phyloP scores from a whole-genome alignment of 2,329 filamentous ascomycete genomes.

The Xylaria polymorpha region DNA sequence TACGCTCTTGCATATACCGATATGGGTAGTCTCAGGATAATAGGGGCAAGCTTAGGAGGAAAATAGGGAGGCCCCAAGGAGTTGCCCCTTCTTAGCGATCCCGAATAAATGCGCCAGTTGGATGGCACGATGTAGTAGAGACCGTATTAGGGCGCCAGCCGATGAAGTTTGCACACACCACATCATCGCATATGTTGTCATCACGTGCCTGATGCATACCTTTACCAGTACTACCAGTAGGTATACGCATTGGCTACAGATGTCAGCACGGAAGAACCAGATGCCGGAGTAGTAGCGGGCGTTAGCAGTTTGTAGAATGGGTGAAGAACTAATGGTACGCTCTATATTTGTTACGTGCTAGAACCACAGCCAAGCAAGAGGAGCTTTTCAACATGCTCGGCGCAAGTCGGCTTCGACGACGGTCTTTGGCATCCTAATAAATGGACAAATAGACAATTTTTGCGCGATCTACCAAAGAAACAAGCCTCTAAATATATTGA shows the following conservation, averaged over 20 bases:
- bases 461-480: background rate
- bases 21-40: slow-evolving; percentile 73
- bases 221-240: background rate
- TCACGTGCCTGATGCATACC: slow-evolving; percentile 11
- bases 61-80: slow-evolving; percentile 50
- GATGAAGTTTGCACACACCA: slow-evolving; percentile 3
- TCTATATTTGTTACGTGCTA: background rate
- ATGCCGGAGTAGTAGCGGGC: slow-evolving; percentile 19
- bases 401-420: background rate
- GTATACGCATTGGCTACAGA: slow-evolving; percentile 5
- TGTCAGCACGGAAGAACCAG: slow-evolving; percentile 39
- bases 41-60: slow-evolving; percentile 66
- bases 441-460: background rate
- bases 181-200: background rate
- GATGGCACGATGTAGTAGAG: background rate
- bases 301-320: slow-evolving; percentile 1
- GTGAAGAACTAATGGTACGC: background rate
- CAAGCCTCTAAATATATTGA: background rate
- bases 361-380: background rate
- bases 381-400: slow-evolving; percentile 5
- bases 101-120: slow-evolving; percentile 10
- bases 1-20: slow-evolving; percentile 82
- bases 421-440: background rate
- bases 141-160: background rate
- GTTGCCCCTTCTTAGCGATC: slow-evolving; percentile 13